phyloP scores from a whole-genome alignment of 805 yeast species.

The Yamadazyma sp. region DNA sequence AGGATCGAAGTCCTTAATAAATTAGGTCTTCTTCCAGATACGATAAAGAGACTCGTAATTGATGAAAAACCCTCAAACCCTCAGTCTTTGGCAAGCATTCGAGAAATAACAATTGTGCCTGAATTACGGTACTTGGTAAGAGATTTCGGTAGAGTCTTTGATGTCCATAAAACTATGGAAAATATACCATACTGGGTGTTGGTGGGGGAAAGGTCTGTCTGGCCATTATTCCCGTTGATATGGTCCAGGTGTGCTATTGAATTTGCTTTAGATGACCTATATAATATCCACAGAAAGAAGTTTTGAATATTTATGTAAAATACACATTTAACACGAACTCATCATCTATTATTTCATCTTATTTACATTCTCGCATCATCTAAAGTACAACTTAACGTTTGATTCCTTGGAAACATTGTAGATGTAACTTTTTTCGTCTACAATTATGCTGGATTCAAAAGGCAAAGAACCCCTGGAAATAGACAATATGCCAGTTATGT shows the following conservation, averaged over 20 bases:
- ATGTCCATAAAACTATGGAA: conserved; percentile 64
- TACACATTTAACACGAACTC: too few species aligned
- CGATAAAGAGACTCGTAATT: conserved; percentile 72
- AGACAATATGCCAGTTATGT: conserved; percentile 70
- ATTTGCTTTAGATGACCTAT: conserved; percentile 79
- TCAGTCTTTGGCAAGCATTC: conserved; percentile 54
- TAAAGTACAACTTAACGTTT: conserved; percentile 42
- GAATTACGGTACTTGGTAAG: conserved; percentile 67
- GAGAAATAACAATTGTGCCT: conserved; percentile 90
- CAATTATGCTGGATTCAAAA: conserved; percentile 25
- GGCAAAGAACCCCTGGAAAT: conserved; percentile 57
- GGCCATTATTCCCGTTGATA: conserved; percentile 85
- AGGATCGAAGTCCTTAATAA: conserved; percentile 77
- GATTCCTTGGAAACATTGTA: conserved; percentile 59
- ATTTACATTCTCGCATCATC: too few species aligned
- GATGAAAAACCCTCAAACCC: conserved; percentile 81
- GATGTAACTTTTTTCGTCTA: conserved; percentile 60
- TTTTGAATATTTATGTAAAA: conserved; percentile 18
- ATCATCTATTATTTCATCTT: too few species aligned
- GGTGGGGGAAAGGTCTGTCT: conserved; percentile 88
- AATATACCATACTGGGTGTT: conserved; percentile 86
- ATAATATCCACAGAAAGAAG: conserved; percentile 42
- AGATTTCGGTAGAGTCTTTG: conserved; percentile 75
- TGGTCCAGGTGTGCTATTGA: conserved; percentile 90
- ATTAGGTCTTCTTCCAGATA: conserved; percentile 68